A percentile compares a stretch with the other conserved stretches of the same genome.
These are phyloP conservation scores for Eucalyptus regnans DNA, from an alignment of 345 rosid species.

Conservation along the genomic window DNA sequence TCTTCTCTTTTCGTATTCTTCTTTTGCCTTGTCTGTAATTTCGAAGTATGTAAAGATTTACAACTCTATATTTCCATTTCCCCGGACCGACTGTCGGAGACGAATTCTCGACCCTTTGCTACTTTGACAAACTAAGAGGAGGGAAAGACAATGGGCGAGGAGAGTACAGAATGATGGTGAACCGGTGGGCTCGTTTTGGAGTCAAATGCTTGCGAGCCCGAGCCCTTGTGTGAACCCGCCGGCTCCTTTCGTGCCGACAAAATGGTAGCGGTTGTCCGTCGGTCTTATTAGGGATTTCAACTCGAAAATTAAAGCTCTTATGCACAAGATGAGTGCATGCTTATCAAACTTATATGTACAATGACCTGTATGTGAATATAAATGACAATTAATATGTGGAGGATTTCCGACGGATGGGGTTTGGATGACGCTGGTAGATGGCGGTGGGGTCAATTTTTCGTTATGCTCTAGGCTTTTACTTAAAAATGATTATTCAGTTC, in stretches of 20 bases:
- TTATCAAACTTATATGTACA: neutral
- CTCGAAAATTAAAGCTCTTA: neutral
- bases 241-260: neutral
- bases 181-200: neutral
- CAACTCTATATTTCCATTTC: neutral
- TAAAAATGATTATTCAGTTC: neutral
- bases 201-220: too few relatives aligned
- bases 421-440: neutral
- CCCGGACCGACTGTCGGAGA: neutral
- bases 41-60: neutral
- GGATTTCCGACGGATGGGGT: neutral
- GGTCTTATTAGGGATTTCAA: neutral
- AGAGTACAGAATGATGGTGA: neutral
- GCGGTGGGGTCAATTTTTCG: neutral
- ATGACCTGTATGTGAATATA: neutral
- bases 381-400: neutral
- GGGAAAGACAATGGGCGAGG: neutral
- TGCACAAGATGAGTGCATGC: neutral
- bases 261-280: neutral
- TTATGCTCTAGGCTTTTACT: neutral
- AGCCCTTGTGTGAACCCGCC: neutral
- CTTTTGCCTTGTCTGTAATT: neutral
- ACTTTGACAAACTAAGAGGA: neutral
- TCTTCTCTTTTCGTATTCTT: neutral
- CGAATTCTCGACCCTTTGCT: neutral